These are phyloP conservation scores for Syzygium oleosum DNA, from an alignment of 345 rosid genomes.

Conservation along the genomic window DNA sequence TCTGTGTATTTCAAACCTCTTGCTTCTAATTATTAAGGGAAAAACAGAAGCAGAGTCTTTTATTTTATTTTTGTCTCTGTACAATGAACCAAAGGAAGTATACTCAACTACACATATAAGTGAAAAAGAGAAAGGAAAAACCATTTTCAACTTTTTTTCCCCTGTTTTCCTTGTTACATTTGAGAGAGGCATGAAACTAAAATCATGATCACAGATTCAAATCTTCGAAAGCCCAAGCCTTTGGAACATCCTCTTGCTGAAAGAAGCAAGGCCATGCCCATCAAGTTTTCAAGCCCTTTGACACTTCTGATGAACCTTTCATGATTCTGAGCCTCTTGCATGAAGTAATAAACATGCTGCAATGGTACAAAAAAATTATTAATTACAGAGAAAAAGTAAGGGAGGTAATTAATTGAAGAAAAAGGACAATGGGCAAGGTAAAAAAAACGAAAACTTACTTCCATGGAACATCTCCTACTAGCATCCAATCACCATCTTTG, in stretches of 20 bases:
- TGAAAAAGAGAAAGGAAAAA: neutral
- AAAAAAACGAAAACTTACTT: conserved; percentile 22
- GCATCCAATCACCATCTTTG: conserved; percentile 92
- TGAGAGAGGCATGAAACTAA: neutral
- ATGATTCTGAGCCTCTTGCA: conserved; percentile 86
- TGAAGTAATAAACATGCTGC: conserved; percentile 79
- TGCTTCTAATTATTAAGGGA: neutral
- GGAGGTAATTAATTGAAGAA: neutral
- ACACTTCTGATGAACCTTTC: conserved; percentile 52
- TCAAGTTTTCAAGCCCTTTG: neutral
- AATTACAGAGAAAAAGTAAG: neutral
- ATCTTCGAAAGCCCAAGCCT: neutral
- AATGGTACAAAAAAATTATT: neutral
- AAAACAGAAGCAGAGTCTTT: neutral
- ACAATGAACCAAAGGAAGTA: neutral
- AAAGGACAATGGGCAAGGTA: neutral
- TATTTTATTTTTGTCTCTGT: neutral
- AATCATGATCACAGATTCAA: neutral
- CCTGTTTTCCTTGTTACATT: neutral
- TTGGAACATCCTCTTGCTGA: neutral
- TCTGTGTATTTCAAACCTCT: neutral
- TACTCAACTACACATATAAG: neutral
- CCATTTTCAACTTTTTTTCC: neutral
- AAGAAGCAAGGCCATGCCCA: neutral
- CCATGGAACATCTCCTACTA: conserved; percentile 90